phyloP scores from a whole-genome alignment of 352 stramenopile genomes.

The Globisporangium iwayamae region DNA sequence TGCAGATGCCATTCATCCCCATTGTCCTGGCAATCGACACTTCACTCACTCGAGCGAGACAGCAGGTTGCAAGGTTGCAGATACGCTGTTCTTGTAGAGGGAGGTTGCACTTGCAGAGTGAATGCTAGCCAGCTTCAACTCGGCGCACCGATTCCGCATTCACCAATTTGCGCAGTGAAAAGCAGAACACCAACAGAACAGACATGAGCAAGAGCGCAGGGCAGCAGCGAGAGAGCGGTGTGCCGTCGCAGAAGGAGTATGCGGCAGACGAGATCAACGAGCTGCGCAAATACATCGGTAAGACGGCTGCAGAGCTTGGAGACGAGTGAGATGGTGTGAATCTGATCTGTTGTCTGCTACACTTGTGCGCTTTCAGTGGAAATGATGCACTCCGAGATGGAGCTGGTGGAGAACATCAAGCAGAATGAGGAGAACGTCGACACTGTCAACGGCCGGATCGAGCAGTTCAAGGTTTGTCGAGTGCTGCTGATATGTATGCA shows the following conservation, averaged over 20 bases:
- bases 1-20: background rate
- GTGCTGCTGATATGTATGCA: background rate
- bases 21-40: background rate
- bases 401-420: constrained; percentile 63
- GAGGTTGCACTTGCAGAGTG: constrained; percentile 7
- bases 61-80: background rate
- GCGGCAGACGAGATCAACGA: constrained; percentile 49
- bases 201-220: background rate
- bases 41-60: background rate
- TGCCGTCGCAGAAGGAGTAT: background rate
- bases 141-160: background rate
- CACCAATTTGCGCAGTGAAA: background rate
- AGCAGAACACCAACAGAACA: background rate
- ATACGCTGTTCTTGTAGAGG: background rate
- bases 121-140: background rate
- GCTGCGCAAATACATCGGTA: constrained; percentile 67
- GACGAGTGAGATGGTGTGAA: background rate
- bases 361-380: constrained; percentile 33
- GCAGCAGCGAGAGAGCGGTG: background rate
- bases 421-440: constrained; percentile 54
- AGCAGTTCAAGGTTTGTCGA: constrained; percentile 45
- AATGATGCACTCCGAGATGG: constrained; percentile 79
- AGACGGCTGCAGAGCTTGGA: background rate
- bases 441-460: constrained; percentile 38
- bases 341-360: background rate